Conservation (phyloP, 2,329 filamentous ascomycete genomes). For the Aspergillus aculeatus region DNA sequence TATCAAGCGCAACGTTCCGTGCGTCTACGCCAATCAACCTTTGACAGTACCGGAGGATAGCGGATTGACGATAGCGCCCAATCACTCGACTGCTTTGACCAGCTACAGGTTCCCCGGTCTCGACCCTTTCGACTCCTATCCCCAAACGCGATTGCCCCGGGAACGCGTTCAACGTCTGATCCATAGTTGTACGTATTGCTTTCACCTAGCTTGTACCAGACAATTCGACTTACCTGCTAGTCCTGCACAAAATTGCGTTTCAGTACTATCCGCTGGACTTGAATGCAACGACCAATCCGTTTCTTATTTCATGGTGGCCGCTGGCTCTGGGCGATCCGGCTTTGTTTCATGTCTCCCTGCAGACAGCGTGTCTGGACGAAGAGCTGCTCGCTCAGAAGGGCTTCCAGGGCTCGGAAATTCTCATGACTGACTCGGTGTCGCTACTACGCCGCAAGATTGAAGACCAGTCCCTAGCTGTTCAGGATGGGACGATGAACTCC, state of each 20-base stretch:
- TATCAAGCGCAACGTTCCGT: slow-evolving; percentile 48
- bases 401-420: slow-evolving; percentile 53
- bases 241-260: slow-evolving; percentile 58
- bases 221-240: slow-evolving; percentile 31
- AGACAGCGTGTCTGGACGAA: slow-evolving; percentile 58
- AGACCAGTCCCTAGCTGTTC: slow-evolving; percentile 48
- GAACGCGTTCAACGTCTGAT: slow-evolving; percentile 56
- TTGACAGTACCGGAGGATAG: slow-evolving; percentile 30
- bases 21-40: slow-evolving; percentile 57
- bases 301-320: slow-evolving; percentile 61
- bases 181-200: slow-evolving; percentile 49
- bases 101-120: slow-evolving; percentile 39
- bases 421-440: slow-evolving; percentile 59
- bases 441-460: slow-evolving; percentile 53
- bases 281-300: slow-evolving; percentile 54
- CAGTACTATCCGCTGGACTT: slow-evolving; percentile 61
- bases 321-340: slow-evolving; percentile 56
- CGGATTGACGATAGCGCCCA: slow-evolving; percentile 5
- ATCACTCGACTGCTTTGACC: slow-evolving; percentile 16
- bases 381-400: slow-evolving; percentile 54
- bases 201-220: background rate
- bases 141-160: slow-evolving; percentile 52
- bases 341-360: slow-evolving; percentile 59
- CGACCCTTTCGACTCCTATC: slow-evolving; percentile 60
- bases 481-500: slow-evolving; percentile 57